A percentile compares a stretch with the other conserved stretches of the same genome.
These are phyloP conservation scores for Aspergillus caelatus DNA, from an alignment of 2,329 filamentous ascomycete species.

Conservation along the genomic window DNA sequence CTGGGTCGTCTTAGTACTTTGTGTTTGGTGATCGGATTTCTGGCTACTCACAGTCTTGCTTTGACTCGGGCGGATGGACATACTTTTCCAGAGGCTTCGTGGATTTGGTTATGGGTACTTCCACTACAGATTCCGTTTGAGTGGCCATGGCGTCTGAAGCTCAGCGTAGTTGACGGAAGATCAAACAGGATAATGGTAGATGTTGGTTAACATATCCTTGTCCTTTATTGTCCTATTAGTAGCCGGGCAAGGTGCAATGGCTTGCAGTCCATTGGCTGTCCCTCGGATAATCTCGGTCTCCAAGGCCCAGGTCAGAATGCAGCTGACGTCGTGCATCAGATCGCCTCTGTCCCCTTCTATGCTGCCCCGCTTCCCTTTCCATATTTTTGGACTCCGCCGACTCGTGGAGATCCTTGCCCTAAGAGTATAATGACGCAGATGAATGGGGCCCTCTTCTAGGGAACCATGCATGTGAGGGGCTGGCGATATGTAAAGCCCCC, in stretches of 20 bases:
- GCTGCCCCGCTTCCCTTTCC: background rate
- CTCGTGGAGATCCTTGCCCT: background rate
- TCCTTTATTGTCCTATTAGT: background rate
- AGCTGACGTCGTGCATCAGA: background rate
- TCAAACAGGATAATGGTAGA: background rate
- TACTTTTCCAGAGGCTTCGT: constrained; percentile 13
- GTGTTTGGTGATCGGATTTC: background rate
- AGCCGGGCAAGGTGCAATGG: background rate
- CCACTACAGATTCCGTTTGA: constrained; percentile 1
- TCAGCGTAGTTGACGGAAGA: background rate
- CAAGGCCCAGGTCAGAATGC: background rate
- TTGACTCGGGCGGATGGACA: constrained; percentile 15
- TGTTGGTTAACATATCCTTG: background rate
- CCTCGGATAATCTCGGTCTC: background rate
- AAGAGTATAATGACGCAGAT: background rate
- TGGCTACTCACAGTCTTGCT: constrained; percentile 9
- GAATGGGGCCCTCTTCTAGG: background rate
- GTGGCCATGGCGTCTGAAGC: constrained; percentile 3
- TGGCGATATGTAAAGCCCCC: background rate
- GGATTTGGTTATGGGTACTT: background rate
- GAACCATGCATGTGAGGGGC: background rate
- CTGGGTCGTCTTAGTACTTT: constrained; percentile 6
- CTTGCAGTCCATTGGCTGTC: background rate
- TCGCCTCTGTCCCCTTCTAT: background rate
- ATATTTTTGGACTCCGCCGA: background rate